A percentile compares a stretch with the other conserved stretches of the same genome.
Evolutionary conservation across 2,329 filamentous ascomycete species (phyloP).

Genomic region (Pseudopyricularia javanii): DNA sequence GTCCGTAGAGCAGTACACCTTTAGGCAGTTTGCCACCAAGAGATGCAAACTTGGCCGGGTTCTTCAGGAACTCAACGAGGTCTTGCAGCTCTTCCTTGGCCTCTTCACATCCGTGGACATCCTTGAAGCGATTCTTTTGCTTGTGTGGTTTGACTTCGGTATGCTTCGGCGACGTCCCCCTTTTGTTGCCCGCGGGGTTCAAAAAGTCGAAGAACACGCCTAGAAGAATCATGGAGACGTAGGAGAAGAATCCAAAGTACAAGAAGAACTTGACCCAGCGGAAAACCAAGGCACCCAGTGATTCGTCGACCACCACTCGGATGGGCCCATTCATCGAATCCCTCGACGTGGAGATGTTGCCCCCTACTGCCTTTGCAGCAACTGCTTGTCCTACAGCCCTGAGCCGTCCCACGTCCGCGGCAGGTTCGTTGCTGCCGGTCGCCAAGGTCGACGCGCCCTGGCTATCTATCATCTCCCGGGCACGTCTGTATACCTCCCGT

Average conservation of each 20-base stretch:
- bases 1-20: constrained; percentile 87
- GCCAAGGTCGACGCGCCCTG: constrained; percentile 10
- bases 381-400: constrained; percentile 75
- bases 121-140: constrained; percentile 80
- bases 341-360: constrained; percentile 45
- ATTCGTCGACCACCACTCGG: constrained; percentile 92
- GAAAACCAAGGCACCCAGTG: constrained; percentile 65
- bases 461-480: constrained; percentile 35
- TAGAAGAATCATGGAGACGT: constrained; percentile 66
- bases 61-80: constrained; percentile 89
- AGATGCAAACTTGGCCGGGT: constrained; percentile 84
- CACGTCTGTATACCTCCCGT: constrained; percentile 69
- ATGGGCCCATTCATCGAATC: constrained; percentile 56
- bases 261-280: constrained; percentile 84
- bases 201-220: constrained; percentile 75
- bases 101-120: constrained; percentile 95
- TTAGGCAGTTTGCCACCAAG: constrained; percentile 95
- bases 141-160: constrained; percentile 76
- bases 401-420: constrained; percentile 32
- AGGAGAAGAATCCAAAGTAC: constrained; percentile 66
- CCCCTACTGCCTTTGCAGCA: constrained; percentile 57
- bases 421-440: constrained; percentile 2
- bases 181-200: constrained; percentile 44
- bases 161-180: constrained; percentile 29
- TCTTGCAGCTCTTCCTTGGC: constrained; percentile 97